These are phyloP conservation scores for Gossypium sturtianum DNA, from an alignment of 345 rosid genomes.

Conservation along the genomic window DNA sequence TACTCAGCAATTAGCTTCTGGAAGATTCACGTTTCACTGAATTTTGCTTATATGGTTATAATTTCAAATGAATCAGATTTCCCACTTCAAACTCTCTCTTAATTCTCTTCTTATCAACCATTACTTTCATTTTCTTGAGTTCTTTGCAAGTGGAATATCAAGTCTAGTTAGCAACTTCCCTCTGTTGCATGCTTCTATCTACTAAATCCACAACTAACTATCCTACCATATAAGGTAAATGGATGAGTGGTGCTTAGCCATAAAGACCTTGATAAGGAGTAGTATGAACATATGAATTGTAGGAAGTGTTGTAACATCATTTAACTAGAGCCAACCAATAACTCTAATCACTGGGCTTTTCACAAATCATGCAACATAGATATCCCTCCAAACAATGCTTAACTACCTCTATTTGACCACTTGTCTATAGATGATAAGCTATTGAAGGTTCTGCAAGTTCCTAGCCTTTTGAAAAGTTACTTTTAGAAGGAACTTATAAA, in stretches of 20 bases:
- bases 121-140: no score
- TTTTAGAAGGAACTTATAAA: no score
- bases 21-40: no score
- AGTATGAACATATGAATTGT: not conserved
- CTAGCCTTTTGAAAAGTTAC: no score
- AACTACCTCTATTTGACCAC: not conserved
- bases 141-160: no score
- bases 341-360: not conserved
- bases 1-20: no score
- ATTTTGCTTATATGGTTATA: no score
- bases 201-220: not conserved
- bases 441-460: not conserved
- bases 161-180: not conserved
- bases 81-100: no score
- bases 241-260: not conserved
- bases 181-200: not conserved
- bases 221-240: not conserved
- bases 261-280: not conserved
- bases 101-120: no score
- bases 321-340: not conserved
- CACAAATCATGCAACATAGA: not conserved
- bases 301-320: not conserved
- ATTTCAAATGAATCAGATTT: no score
- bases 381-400: not conserved
- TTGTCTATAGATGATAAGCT: not conserved